Evolutionary conservation across 768 basidiomycete genomes (phyloP), one percentile per base, ranked within the genome.

Genomic region (Suillus subaureus): DNA sequence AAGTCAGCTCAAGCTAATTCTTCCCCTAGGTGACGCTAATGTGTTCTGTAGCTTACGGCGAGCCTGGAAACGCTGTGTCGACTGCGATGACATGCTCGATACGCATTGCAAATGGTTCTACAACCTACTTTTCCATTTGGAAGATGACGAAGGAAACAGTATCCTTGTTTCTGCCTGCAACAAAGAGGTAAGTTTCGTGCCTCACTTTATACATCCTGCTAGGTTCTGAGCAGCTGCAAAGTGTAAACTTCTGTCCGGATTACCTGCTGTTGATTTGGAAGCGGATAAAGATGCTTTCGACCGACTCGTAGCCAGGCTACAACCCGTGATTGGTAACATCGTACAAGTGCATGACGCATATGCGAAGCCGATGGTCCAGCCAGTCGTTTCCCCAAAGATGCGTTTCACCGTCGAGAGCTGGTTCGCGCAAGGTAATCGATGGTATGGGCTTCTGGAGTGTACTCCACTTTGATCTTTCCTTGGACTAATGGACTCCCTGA

Each of bases 31-130:
- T 18, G 16, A 21, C n/a, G 33, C 21, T 52, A 35, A 57, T 16
- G 31, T 23, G 47, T 57, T 37, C 31, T 37, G 23, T 28, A 91
- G 89, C 40, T 76, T 88, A 28, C 80, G 82, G 0, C 70, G 71
- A 28, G 76, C 68, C 3, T 79, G 78, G 39, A 77, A 76, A 67
- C 79, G 78, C 28, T 91, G 90, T 69, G 71, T 80, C 6, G 71
- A 73, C 15, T 91, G 90, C 71, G 77, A 79, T 60, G 86, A 89
- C 70, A 79, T 81, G 70, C 81, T 85, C 42, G 78, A 83, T 47
- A 81, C 84, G 60, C 83, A 82, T 66, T 80, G 83, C 56, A 79
- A 77, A 42, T 82, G 82, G 63, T 74, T 78, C 57, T 90, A 83
- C 64, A 74, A 82, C 58, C 73, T 90, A 62, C 83, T 79, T 61